Conservation (phyloP, 2,329 filamentous ascomycete genomes). For the Colletotrichum sp. region DNA sequence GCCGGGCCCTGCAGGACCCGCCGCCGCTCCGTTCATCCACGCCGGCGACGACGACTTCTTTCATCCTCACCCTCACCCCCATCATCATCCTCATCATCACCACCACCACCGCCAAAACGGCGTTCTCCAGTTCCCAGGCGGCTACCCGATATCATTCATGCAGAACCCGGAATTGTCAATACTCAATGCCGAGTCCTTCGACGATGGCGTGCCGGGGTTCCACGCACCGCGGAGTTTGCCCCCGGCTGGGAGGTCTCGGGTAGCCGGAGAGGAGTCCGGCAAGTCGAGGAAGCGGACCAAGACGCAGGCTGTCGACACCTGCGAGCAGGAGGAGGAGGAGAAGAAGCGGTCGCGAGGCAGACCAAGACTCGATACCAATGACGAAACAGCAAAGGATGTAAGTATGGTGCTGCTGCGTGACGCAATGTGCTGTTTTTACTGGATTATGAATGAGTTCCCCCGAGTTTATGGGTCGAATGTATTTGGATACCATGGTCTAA, state of each 20-base stretch:
- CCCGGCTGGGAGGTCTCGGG: slow-evolving; percentile 12
- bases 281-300: slow-evolving; percentile 36
- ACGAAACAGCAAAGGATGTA: slow-evolving; percentile 80
- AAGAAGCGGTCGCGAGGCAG: slow-evolving; percentile 72
- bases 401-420: slow-evolving; percentile 42
- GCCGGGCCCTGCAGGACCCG: background rate
- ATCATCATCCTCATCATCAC: background rate
- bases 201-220: slow-evolving; percentile 33
- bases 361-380: slow-evolving; percentile 76
- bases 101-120: background rate
- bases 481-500: slow-evolving; percentile 22
- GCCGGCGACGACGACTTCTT: background rate
- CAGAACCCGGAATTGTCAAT: slow-evolving; percentile 42
- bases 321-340: slow-evolving; percentile 46
- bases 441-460: background rate
- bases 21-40: background rate
- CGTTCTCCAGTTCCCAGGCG: slow-evolving; percentile 1
- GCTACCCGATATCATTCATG: slow-evolving; percentile 23
- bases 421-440: background rate
- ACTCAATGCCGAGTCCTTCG: slow-evolving; percentile 51
- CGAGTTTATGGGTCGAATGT: background rate
- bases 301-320: slow-evolving; percentile 24
- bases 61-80: background rate
- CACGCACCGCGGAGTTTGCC: slow-evolving; percentile 22
- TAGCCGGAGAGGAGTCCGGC: slow-evolving; percentile 7